Evolutionary conservation across 306 rosid species (phyloP), one percentile per base, ranked within the genome.

Genomic region (Senna siamea): DNA sequence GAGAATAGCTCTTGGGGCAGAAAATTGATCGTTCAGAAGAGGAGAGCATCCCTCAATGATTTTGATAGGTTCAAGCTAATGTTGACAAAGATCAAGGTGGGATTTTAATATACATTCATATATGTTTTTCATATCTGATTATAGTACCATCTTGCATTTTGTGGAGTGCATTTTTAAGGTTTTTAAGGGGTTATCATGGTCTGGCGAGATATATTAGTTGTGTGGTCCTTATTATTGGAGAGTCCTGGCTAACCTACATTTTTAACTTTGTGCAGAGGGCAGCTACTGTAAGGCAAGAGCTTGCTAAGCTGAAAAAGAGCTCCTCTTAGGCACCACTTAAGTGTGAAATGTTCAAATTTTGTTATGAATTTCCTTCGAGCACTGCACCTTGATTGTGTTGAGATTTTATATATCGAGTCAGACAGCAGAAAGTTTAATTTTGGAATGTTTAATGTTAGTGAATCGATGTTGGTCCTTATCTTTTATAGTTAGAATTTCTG

Each of bases 1-100:
- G 99, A 94, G 82, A 85, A 76, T n/a, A 89, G 96, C 76, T 92
- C 99, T 0, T 94, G 97, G 97, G 99, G 99, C 2, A 88, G 99
- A 52, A 94, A 94, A 58, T 65, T 94, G 46, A 89, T 94, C 75
- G 99, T 94, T 14, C 90, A 66, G 82, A 88, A 94, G 90, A 85
- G 82, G 37, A 87, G 99, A 68, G 96, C 96, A 0, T 15, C 86
- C 7, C 97, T 94, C 15, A 92, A 55, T 1, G 99, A 94, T 78
- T 92, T 94, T 50, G 96, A 95, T 56, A 83, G 99, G 83, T 95
- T 95, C 87, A 95, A 92, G 88, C 79, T 95, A 7, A 95, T 95
- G 99, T 81, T 95, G 85, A 84, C 98, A 0, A 95, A 95, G 86
- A 92, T 95, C 64, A 95, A 95, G 99, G 99, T 91, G 60, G 3